Percentiles rank a stretch among this genome's conserved stretches.
Evolutionary conservation across 768 basidiomycete species (phyloP).

Genomic region (Mrakia frigida): DNA sequence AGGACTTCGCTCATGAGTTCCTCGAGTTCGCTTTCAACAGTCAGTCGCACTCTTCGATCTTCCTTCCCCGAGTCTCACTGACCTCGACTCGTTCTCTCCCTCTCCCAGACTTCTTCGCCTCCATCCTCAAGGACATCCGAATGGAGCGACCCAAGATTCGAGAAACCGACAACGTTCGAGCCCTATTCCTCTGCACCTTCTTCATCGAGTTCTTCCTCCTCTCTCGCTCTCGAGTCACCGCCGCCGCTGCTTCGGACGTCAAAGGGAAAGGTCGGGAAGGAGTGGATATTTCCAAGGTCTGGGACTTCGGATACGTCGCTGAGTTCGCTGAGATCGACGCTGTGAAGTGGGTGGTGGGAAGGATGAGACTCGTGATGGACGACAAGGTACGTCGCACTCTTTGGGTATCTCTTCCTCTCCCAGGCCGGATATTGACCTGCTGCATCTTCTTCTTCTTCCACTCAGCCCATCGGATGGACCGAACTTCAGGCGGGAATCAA

Average conservation of each 20-base stretch:
- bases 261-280: slow-evolving; percentile 12
- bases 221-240: slow-evolving; percentile 45
- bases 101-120: slow-evolving; percentile 69
- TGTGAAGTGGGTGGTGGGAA: slow-evolving; percentile 82
- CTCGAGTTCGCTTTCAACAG: slow-evolving; percentile 82
- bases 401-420: slow-evolving; percentile 11
- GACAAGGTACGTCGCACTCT: slow-evolving; percentile 65
- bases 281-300: background rate
- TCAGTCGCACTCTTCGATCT: slow-evolving; percentile 89
- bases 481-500: slow-evolving; percentile 92
- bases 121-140: slow-evolving; percentile 84
- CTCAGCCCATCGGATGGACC: slow-evolving; percentile 84
- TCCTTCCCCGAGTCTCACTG: slow-evolving; percentile 61
- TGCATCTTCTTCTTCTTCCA: background rate
- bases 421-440: slow-evolving; percentile 23
- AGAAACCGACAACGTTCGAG: slow-evolving; percentile 88
- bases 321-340: slow-evolving; percentile 80
- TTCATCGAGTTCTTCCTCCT: slow-evolving; percentile 83
- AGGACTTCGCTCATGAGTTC: slow-evolving; percentile 66
- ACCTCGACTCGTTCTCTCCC: background rate
- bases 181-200: slow-evolving; percentile 83
- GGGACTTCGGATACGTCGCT: slow-evolving; percentile 29
- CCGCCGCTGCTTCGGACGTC: background rate
- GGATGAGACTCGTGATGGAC: slow-evolving; percentile 84
- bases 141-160: slow-evolving; percentile 85